These are phyloP conservation scores for Aurantiochytrium sp. DNA, from an alignment of 108 stramenopile species.

Conservation along the genomic window DNA sequence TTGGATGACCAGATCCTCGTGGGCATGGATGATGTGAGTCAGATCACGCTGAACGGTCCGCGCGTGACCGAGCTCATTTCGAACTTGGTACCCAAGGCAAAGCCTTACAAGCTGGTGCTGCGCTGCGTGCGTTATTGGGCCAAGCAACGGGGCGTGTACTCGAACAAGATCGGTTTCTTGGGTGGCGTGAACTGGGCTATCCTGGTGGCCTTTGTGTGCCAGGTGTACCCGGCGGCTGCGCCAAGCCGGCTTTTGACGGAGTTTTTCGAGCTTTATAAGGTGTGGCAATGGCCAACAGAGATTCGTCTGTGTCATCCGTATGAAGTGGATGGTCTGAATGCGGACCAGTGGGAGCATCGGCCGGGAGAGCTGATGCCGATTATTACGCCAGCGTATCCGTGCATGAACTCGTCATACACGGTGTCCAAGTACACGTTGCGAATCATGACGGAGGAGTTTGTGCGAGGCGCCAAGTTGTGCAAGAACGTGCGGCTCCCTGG, in stretches of 20 bases:
- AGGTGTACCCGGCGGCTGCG: slow-evolving; percentile 65
- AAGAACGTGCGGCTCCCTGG: not conserved
- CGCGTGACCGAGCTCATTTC: slow-evolving; percentile 83
- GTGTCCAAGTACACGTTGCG: slow-evolving; percentile 40
- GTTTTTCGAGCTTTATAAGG: slow-evolving; percentile 69
- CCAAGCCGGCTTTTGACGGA: slow-evolving; percentile 50
- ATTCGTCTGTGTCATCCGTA: slow-evolving; percentile 32
- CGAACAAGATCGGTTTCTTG: slow-evolving; percentile 86
- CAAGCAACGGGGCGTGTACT: slow-evolving; percentile 73
- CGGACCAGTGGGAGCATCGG: slow-evolving; percentile 59
- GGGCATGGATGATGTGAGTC: slow-evolving; percentile 76
- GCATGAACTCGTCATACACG: slow-evolving; percentile 91
- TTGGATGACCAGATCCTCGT: slow-evolving; percentile 81
- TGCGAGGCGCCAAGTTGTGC: slow-evolving; percentile 61
- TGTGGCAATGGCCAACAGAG: slow-evolving; percentile 75
- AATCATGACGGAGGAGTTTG: slow-evolving; percentile 71
- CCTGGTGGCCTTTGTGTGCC: slow-evolving; percentile 78
- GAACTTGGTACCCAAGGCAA: slow-evolving; percentile 66
- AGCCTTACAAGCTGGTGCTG: slow-evolving; percentile 60
- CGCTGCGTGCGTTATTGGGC: slow-evolving; percentile 83
- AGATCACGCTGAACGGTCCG: slow-evolving; percentile 82
- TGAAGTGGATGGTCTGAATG: not conserved
- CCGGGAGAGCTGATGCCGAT: slow-evolving; percentile 81
- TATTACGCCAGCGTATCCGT: slow-evolving; percentile 91
- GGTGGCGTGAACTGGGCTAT: slow-evolving; percentile 94